Percentiles rank a stretch among this genome's conserved stretches.
Conservation (phyloP, 1,284 basidiomycete genomes). For the Porogramme epimiltina region DNA sequence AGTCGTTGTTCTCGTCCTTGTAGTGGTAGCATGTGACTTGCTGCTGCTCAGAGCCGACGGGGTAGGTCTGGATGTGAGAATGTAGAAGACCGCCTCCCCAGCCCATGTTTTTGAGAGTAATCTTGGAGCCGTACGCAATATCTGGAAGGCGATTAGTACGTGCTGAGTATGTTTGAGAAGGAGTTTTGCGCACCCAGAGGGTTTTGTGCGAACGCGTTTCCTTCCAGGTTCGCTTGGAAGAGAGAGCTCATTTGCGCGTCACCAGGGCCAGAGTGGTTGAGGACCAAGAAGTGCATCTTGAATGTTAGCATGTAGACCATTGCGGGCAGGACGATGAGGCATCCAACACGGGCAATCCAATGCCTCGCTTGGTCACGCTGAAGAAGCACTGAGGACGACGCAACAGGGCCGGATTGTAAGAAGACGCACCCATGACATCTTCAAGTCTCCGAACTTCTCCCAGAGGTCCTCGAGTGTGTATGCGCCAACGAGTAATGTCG, state of each 20-base stretch:
- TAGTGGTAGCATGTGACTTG: constrained; percentile 99
- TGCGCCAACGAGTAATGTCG: constrained; percentile 90
- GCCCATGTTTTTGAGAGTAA: constrained; percentile 97
- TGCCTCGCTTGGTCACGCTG: constrained; percentile 86
- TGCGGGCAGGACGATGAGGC: constrained; percentile 89
- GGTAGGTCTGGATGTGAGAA: constrained; percentile 95
- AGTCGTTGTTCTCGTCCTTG: constrained; percentile 98
- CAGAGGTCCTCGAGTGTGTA: constrained; percentile 98
- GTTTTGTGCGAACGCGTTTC: constrained; percentile 90
- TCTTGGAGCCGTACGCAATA: constrained; percentile 86
- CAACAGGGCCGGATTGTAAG: background rate
- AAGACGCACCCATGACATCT: constrained; percentile 80
- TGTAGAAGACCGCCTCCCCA: constrained; percentile 97
- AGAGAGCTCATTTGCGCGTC: constrained; percentile 98
- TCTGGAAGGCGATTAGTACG: constrained; percentile 47
- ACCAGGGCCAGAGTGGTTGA: constrained; percentile 94
- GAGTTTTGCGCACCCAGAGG: constrained; percentile 66
- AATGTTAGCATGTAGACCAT: constrained; percentile 93
- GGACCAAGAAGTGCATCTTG: constrained; percentile 94
- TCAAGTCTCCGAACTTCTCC: constrained; percentile 97
- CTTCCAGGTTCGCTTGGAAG: constrained; percentile 96
- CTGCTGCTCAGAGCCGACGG: constrained; percentile 91
- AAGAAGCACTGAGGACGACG: background rate
- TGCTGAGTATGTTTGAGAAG: background rate
- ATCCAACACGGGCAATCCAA: constrained; percentile 86